Conservation (phyloP, 2,329 filamentous ascomycete species). For the Epichloe festucae region DNA sequence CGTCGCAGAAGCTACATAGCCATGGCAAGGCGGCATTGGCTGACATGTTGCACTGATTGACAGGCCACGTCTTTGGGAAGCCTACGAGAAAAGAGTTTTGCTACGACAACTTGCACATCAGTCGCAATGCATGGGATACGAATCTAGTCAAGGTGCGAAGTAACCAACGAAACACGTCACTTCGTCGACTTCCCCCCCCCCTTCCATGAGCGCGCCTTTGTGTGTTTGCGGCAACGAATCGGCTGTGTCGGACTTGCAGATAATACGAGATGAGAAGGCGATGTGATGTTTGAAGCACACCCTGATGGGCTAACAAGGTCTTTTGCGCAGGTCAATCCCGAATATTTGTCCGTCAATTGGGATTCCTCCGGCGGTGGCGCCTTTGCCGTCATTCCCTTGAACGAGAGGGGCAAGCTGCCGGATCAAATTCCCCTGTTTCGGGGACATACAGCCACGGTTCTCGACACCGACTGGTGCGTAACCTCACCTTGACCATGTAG, state of each 20-base stretch:
- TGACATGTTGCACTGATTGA: background rate
- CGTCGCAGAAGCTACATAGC: background rate
- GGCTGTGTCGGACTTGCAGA: too few species aligned
- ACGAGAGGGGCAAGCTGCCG: conserved; percentile 79
- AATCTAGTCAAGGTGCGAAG: conserved; percentile 82
- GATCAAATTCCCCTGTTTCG: conserved; percentile 93
- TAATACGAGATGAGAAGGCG: background rate
- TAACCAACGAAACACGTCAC: background rate
- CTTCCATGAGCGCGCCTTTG: too few species aligned
- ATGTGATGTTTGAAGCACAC: background rate
- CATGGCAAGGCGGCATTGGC: background rate
- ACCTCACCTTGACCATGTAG: background rate
- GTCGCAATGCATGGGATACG: conserved; percentile 97
- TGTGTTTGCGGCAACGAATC: background rate
- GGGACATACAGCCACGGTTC: conserved; percentile 86
- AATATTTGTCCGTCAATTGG: conserved; percentile 97
- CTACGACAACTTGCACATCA: conserved; percentile 96
- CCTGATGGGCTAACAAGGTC: conserved; percentile 7
- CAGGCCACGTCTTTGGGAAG: conserved; percentile 97
- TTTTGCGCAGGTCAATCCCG: conserved; percentile 64
- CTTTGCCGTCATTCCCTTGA: conserved; percentile 87
- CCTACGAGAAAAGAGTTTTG: conserved; percentile 92
- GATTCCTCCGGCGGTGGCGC: conserved; percentile 90
- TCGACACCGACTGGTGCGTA: conserved; percentile 85
- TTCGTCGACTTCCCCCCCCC: too few species aligned